Conservation (phyloP, 306 rosid species). For the Prunus mume region DNA sequence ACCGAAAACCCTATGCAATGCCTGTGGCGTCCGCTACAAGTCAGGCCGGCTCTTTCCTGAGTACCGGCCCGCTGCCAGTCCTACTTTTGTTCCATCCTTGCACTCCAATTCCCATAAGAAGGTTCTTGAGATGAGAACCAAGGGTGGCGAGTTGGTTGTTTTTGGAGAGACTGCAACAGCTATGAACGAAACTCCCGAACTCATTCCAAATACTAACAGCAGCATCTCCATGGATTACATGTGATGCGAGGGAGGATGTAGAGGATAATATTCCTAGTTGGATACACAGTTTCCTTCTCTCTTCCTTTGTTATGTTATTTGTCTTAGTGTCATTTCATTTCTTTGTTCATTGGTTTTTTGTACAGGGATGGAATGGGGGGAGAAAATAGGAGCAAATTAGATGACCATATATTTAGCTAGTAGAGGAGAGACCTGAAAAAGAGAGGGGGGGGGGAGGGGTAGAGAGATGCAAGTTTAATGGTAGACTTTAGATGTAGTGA, state of each 20-base stretch:
- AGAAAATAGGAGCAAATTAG: constrained; percentile 56
- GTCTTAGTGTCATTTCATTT: constrained; percentile 51
- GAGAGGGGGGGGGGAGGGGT: constrained; percentile 19
- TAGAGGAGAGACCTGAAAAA: constrained; percentile 40
- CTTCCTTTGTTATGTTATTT: constrained; percentile 45
- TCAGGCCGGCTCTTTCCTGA: constrained; percentile 94
- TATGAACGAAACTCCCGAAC: constrained; percentile 52
- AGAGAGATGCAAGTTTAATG: constrained; percentile 57
- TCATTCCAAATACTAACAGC: constrained; percentile 77
- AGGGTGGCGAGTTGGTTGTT: constrained; percentile 24
- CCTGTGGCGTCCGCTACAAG: constrained; percentile 91
- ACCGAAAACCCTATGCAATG: constrained; percentile 94
- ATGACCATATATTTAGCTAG: constrained; percentile 61
- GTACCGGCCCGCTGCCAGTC: constrained; percentile 96
- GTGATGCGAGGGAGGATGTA: constrained; percentile 42
- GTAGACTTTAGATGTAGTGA: constrained; percentile 65
- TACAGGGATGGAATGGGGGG: constrained; percentile 75
- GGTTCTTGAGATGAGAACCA: constrained; percentile 85
- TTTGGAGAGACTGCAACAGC: constrained; percentile 5
- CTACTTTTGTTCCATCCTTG: constrained; percentile 71
- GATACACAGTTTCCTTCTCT: constrained; percentile 19
- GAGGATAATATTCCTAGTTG: constrained; percentile 27
- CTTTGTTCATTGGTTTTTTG: constrained; percentile 73
- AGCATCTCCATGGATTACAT: constrained; percentile 71
- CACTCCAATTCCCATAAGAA: constrained; percentile 97